These are phyloP conservation scores for Phyllosticta citribraziliensis DNA, from an alignment of 2,329 filamentous ascomycete genomes.

Conservation along the genomic window DNA sequence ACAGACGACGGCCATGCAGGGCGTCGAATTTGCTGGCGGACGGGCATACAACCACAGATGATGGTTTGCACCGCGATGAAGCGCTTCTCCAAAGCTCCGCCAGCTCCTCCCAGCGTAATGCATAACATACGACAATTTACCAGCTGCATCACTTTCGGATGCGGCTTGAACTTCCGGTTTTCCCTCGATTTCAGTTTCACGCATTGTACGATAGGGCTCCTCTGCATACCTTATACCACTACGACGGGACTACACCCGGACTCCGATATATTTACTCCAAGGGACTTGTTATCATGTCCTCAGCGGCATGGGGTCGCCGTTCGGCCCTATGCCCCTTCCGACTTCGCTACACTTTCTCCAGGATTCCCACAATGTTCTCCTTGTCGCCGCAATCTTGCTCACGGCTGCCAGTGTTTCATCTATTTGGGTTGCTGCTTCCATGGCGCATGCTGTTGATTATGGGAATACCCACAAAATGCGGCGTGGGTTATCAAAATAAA, in stretches of 20 bases:
- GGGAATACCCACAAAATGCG: neutral
- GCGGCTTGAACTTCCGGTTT: neutral
- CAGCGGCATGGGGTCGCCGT: neutral
- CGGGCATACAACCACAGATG: constrained; percentile 19
- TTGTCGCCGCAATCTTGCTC: neutral
- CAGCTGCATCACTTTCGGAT: neutral
- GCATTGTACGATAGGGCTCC: constrained; percentile 10
- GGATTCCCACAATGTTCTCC: neutral
- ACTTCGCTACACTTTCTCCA: neutral
- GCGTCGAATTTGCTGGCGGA: constrained; percentile 36
- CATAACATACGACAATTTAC: neutral
- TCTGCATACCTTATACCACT: constrained; percentile 3
- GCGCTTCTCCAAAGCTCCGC: neutral
- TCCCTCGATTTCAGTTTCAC: neutral
- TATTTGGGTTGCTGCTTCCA: neutral
- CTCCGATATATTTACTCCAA: constrained; percentile 3
- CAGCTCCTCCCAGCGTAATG: neutral
- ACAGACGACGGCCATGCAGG: constrained; percentile 38
- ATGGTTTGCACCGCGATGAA: neutral
- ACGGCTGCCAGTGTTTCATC: neutral
- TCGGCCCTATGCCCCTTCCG: no score
- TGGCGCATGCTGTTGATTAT: neutral
- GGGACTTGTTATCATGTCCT: neutral
- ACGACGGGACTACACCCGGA: neutral
- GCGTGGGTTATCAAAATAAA: neutral